Base-by-base conservation (phyloP, 2,329 filamentous ascomycete genomes). In the Capronia americana region DNA sequence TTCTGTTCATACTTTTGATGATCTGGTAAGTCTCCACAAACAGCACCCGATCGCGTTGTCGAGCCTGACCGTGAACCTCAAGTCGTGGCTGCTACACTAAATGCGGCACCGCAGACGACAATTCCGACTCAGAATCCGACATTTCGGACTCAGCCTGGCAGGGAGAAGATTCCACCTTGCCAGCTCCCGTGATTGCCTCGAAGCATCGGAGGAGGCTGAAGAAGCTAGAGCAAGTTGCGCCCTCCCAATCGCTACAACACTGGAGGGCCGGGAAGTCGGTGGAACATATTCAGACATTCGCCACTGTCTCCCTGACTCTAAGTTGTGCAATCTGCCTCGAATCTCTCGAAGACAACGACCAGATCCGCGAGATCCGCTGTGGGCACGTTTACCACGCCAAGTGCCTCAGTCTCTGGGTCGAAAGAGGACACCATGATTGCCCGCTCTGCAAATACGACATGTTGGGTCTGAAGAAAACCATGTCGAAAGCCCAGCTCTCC, bases 361-460 rank as follows among this genome's bases (percentile, higher is more conserved):
- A 62, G 23, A 67, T 70, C 26, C 66, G 68, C 46, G 66, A 70
- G 59, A 28, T 70, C 24, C 57, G 64, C 8, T 68, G 66, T 51
- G 66, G 68, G 10, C 68, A 70, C 23, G 65, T 70, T 20, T 70
- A 68, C 41, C 68, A 70, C 55, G 53, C 65, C 4, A 50, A 24
- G 1, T 70, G 68, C n/a, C 41, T 70, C 41, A 70, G 61, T 54
- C 53, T 70, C 17, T 70, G 68, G 68, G 68, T 70, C 17, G 68
- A 70, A 56, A 32, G 68, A 8, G 68, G 65, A 1, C 68, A 70
- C 60, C 68, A 70, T 48, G 68, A 70, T 14, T 70, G 68, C 30
- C 68, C 68, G 17, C 48, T 70, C 20, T 70, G 68, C 60, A 70
- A 70, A 32, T 70, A 65, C 41, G 68, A 70, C 54, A 70, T 70